A percentile compares a stretch with the other conserved stretches of the same genome.
Evolutionary conservation across 768 basidiomycete genomes (phyloP).

Genomic region (Thelephora aurantiotincta): DNA sequence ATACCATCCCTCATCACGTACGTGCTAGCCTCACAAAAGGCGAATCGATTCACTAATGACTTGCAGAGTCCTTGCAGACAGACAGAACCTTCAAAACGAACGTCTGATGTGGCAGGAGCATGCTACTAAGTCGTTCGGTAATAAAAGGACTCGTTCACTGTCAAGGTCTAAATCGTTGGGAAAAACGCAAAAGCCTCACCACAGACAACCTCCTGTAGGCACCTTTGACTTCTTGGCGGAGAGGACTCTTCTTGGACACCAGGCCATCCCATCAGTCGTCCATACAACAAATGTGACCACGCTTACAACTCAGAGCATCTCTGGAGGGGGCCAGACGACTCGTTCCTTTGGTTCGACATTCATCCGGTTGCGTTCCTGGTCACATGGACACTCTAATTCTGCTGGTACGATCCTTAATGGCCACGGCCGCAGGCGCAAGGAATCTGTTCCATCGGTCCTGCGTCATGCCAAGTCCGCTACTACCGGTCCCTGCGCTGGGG

Average conservation of each 20-base stretch:
- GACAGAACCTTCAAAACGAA: slow-evolving; percentile 42
- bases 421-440: slow-evolving; percentile 4
- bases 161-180: slow-evolving; percentile 49
- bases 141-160: slow-evolving; percentile 44
- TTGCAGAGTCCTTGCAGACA: slow-evolving; percentile 53
- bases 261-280: slow-evolving; percentile 35
- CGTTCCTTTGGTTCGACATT: slow-evolving; percentile 9
- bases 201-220: slow-evolving; percentile 13
- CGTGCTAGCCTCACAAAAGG: slow-evolving; percentile 8
- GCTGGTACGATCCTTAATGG: neutral
- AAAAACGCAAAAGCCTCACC: neutral
- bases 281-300: slow-evolving; percentile 15
- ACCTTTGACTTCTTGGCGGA: slow-evolving; percentile 49
- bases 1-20: slow-evolving; percentile 40
- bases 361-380: neutral
- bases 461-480: neutral
- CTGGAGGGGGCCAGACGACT: slow-evolving; percentile 7
- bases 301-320: slow-evolving; percentile 18
- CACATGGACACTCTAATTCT: neutral
- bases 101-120: slow-evolving; percentile 54
- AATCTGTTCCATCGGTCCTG: slow-evolving; percentile 6
- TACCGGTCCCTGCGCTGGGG: neutral
- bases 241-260: slow-evolving; percentile 51
- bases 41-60: neutral
- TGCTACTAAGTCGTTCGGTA: slow-evolving; percentile 49